A percentile compares a stretch with the other conserved stretches of the same genome.
These are phyloP conservation scores for Scleromitrula shiraiana DNA, from an alignment of 2,329 filamentous ascomycete genomes.

Conservation along the genomic window DNA sequence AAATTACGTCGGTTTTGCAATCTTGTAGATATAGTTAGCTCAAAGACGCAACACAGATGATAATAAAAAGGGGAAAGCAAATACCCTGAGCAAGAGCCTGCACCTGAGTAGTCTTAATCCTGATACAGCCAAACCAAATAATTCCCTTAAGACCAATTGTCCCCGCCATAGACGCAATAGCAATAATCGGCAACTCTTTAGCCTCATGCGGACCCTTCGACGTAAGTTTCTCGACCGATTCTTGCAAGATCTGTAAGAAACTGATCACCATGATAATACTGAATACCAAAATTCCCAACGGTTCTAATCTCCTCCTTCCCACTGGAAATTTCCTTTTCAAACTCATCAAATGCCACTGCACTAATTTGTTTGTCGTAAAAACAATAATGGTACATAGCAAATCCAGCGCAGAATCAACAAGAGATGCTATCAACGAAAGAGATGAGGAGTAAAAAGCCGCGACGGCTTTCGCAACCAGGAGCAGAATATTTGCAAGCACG, in stretches of 20 bases:
- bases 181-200: slow-evolving; percentile 39
- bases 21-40: slow-evolving; percentile 30
- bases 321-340: slow-evolving; percentile 48
- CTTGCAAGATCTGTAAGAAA: slow-evolving; percentile 50
- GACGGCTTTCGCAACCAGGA: slow-evolving; percentile 45
- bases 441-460: slow-evolving; percentile 46
- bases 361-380: slow-evolving; percentile 48
- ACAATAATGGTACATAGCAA: slow-evolving; percentile 52
- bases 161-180: slow-evolving; percentile 45
- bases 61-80: background rate
- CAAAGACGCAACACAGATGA: background rate
- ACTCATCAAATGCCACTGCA: slow-evolving; percentile 45
- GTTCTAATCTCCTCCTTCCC: slow-evolving; percentile 45
- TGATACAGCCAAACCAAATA: slow-evolving; percentile 48
- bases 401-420: slow-evolving; percentile 51
- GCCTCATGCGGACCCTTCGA: slow-evolving; percentile 35
- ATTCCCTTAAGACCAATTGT: slow-evolving; percentile 50
- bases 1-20: slow-evolving; percentile 54
- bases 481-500: slow-evolving; percentile 47
- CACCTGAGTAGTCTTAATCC: slow-evolving; percentile 52
- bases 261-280: slow-evolving; percentile 55
- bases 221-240: slow-evolving; percentile 47
- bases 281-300: slow-evolving; percentile 52
- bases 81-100: slow-evolving; percentile 47
- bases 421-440: slow-evolving; percentile 49